A percentile compares a stretch with the other conserved stretches of the same genome.
phyloP scores from a whole-genome alignment of 495 filamentous ascomycete genomes.

The Neurospora pannonica region DNA sequence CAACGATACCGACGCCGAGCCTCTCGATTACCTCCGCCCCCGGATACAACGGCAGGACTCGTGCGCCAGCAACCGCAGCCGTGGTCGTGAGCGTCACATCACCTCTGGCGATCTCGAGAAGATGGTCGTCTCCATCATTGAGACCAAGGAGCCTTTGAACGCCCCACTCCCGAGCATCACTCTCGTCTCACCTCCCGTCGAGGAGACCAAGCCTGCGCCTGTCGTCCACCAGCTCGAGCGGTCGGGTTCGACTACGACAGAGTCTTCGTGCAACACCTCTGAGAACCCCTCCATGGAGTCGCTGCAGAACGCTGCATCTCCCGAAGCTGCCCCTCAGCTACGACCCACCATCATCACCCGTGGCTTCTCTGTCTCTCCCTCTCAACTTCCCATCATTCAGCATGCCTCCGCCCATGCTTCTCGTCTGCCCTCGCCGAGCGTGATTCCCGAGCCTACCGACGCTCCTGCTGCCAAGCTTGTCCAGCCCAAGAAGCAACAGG shows the following conservation, averaged over 20 bases:
- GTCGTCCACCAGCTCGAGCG: conserved; percentile 19
- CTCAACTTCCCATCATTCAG: conserved; percentile 56
- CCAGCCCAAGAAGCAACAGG: conserved; percentile 38
- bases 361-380: conserved; percentile 85
- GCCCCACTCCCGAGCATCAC: conserved; percentile 46
- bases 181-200: conserved; percentile 3
- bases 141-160: conserved; percentile 61
- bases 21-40: conserved; percentile 49
- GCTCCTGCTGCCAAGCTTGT: conserved; percentile 39
- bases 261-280: conserved; percentile 24
- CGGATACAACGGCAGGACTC: conserved; percentile 48
- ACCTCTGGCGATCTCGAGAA: conserved; percentile 79
- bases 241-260: conserved; percentile 28
- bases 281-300: conserved; percentile 20
- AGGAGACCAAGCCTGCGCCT: conserved; percentile 17
- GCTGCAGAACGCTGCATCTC: conserved; percentile 24
- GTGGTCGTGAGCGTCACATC: conserved; percentile 80
- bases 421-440: conserved; percentile 15
- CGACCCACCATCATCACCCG: conserved; percentile 61
- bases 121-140: conserved; percentile 76
- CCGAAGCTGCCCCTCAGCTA: conserved; percentile 35
- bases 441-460: conserved; percentile 35
- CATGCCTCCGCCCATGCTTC: conserved; percentile 17
- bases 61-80: conserved; percentile 47
- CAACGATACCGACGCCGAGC: conserved; percentile 28